Percentiles rank a stretch among this genome's conserved stretches.
phyloP scores from a whole-genome alignment of 495 filamentous ascomycete genomes.

The Penicillium ochrochloron region DNA sequence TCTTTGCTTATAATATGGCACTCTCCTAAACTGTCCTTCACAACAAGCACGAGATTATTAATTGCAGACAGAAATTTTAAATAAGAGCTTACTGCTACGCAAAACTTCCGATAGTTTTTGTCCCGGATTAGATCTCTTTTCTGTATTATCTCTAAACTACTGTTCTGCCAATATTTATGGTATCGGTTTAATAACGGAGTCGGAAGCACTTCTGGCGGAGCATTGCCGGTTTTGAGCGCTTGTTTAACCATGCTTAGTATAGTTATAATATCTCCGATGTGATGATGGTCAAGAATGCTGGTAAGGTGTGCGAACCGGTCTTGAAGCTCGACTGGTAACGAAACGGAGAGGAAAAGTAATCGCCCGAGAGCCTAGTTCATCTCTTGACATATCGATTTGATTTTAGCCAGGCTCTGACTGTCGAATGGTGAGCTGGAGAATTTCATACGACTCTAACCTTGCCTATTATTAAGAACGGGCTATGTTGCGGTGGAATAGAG shows the following conservation, averaged over 20 bases:
- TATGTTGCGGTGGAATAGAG: slow-evolving; percentile 4
- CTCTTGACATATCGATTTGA: not conserved
- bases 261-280: not conserved
- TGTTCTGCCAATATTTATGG: not conserved
- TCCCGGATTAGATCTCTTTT: not conserved
- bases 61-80: not conserved
- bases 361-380: not conserved
- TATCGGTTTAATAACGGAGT: not conserved
- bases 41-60: not conserved
- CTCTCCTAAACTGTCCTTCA: not conserved
- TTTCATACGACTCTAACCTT: slow-evolving; percentile 1
- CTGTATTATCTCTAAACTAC: not conserved
- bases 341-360: slow-evolving; percentile 1
- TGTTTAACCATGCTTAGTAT: not conserved
- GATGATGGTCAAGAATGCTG: not conserved
- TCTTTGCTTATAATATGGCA: not conserved
- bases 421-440: not conserved
- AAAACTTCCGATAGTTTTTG: not conserved
- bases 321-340: not conserved
- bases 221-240: not conserved
- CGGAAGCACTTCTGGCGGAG: not conserved
- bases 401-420: not conserved
- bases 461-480: slow-evolving; percentile 12
- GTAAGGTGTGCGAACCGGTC: not conserved
- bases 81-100: not conserved